Evolutionary conservation across 83 land plant genomes (phyloP).

Genomic region (Thuja plicata): DNA sequence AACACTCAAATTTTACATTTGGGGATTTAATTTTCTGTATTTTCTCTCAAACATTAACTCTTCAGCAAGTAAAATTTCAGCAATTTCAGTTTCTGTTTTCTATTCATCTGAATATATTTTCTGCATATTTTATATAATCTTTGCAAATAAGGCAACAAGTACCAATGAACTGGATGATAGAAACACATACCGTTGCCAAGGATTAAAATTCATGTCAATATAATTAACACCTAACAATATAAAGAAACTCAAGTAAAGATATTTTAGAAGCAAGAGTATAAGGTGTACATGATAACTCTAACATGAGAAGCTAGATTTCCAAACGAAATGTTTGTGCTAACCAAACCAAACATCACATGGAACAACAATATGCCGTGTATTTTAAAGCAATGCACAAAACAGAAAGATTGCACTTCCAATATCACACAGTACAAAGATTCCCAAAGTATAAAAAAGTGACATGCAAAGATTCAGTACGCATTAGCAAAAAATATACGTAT

Average conservation of each 20-base stretch:
- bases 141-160: not conserved
- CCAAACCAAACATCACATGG: not conserved
- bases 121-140: not conserved
- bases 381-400: not conserved
- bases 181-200: not conserved
- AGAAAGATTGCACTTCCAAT: not conserved
- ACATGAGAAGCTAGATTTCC: not conserved
- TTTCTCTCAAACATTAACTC: not conserved
- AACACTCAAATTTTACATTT: too few relatives aligned
- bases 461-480: not conserved
- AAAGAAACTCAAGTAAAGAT: not conserved
- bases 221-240: not conserved
- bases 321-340: not conserved
- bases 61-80: not conserved
- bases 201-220: not conserved
- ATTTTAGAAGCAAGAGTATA: not conserved
- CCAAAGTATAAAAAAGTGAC: not conserved
- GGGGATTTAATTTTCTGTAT: not conserved
- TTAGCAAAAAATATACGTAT: not conserved
- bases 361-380: not conserved
- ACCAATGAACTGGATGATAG: not conserved
- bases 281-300: not conserved
- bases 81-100: not conserved
- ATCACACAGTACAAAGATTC: not conserved
- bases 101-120: not conserved